These are phyloP conservation scores for Calycina marina DNA, from an alignment of 2,329 filamentous ascomycete genomes.

Conservation along the genomic window DNA sequence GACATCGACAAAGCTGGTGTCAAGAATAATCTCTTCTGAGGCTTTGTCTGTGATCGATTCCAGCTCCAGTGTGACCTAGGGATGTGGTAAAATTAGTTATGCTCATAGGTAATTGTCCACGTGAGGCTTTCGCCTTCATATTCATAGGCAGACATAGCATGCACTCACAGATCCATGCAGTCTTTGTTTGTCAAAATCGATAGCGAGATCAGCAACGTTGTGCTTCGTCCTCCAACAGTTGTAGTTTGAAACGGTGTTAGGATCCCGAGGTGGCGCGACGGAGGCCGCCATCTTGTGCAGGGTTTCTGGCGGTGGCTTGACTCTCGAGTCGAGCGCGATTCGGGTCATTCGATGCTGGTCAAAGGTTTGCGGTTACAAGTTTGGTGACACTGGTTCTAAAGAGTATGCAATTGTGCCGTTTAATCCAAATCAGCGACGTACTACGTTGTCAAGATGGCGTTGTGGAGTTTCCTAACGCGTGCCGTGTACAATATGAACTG, in stretches of 20 bases:
- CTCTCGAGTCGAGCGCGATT: background rate
- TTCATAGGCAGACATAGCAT: too few species aligned
- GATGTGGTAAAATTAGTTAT: too few species aligned
- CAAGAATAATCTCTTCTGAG: constrained; percentile 67
- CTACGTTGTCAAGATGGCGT: too few species aligned
- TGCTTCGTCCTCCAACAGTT: constrained; percentile 74
- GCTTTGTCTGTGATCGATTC: constrained; percentile 61
- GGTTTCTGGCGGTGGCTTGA: constrained; percentile 4
- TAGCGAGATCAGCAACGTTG: constrained; percentile 64
- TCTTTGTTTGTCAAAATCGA: constrained; percentile 69
- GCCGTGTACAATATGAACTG: too few species aligned
- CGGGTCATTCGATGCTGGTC: background rate
- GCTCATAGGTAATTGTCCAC: too few species aligned
- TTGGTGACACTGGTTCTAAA: too few species aligned
- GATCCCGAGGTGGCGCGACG: constrained; percentile 43
- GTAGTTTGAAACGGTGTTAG: constrained; percentile 87
- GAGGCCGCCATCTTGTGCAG: constrained; percentile 13
- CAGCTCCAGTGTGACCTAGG: constrained; percentile 51
- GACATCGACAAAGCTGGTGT: constrained; percentile 74
- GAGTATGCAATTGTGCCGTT: too few species aligned
- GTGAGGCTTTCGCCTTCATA: too few species aligned
- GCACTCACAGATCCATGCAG: constrained; percentile 57
- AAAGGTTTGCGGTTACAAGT: too few species aligned
- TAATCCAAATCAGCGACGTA: too few species aligned
- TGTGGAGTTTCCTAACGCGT: too few species aligned